Conservation (phyloP, 257 asterid genomes). For the Ligustrum vulgare region DNA sequence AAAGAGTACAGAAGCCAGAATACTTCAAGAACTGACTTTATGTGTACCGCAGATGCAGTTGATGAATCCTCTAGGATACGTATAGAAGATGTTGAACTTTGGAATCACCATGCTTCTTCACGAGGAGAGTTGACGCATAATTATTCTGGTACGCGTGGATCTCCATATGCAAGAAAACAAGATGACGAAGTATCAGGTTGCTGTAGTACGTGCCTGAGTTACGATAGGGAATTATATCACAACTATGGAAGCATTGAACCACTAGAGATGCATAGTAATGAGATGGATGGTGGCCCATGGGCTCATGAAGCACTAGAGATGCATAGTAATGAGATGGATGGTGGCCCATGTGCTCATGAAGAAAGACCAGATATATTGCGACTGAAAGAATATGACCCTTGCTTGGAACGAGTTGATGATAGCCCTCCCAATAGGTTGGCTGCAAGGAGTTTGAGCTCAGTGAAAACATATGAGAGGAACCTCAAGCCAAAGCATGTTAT, state of each 20-base stretch:
- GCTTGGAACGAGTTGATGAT: constrained; percentile 25
- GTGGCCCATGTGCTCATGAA: constrained; percentile 26
- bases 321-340: constrained; percentile 33
- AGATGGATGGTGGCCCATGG: constrained; percentile 31
- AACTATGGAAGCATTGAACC: constrained; percentile 30
- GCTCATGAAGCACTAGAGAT: constrained; percentile 26
- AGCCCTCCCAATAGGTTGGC: constrained; percentile 33
- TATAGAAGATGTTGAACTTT: constrained; percentile 31
- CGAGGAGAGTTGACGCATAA: constrained; percentile 11
- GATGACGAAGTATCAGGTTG: constrained; percentile 34
- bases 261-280: constrained; percentile 31
- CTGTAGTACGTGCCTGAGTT: constrained; percentile 36
- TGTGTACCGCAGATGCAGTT: constrained; percentile 19
- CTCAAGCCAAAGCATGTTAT: constrained; percentile 27
- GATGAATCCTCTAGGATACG: constrained; percentile 39
- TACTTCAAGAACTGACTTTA: constrained; percentile 30
- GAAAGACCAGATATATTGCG: constrained; percentile 35
- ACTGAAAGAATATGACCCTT: constrained; percentile 33
- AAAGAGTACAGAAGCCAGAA: constrained; percentile 39
- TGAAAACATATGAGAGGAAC: constrained; percentile 33
- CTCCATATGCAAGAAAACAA: constrained; percentile 29
- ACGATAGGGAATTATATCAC: constrained; percentile 29
- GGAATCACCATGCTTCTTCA: constrained; percentile 37
- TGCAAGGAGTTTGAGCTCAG: constrained; percentile 28
- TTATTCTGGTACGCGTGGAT: constrained; percentile 29